Evolutionary conservation across 805 yeast genomes (phyloP).

Genomic region (Metschnikowia noctiluminum): DNA sequence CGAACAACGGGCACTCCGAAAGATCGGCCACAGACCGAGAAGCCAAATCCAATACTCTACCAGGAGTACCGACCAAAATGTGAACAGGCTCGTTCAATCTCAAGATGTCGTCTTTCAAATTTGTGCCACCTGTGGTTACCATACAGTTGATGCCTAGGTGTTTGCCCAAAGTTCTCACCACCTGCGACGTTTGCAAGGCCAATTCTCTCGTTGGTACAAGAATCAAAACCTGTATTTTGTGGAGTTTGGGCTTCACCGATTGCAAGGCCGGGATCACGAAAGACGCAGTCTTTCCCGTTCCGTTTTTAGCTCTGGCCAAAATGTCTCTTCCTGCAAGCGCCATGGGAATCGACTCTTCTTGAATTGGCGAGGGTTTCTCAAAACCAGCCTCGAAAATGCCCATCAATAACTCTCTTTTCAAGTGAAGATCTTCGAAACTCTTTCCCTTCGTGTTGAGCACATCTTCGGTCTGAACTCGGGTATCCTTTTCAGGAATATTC

Average conservation of each 20-base stretch:
- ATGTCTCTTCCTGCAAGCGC: slow-evolving; percentile 95
- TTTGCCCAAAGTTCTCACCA: slow-evolving; percentile 91
- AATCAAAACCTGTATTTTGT: slow-evolving; percentile 86
- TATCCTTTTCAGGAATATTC: slow-evolving; percentile 77
- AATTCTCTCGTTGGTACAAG: slow-evolving; percentile 97
- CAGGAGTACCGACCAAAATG: slow-evolving; percentile 95
- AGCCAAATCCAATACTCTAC: slow-evolving; percentile 93
- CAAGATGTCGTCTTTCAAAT: slow-evolving; percentile 87
- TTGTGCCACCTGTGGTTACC: slow-evolving; percentile 99
- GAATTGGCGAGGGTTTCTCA: slow-evolving; percentile 97
- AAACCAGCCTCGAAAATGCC: slow-evolving; percentile 99
- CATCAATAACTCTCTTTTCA: slow-evolving; percentile 92
- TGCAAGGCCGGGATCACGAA: slow-evolving; percentile 92
- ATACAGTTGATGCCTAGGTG: slow-evolving; percentile 89
- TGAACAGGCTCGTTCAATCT: slow-evolving; percentile 93
- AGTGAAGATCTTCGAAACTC: slow-evolving; percentile 85
- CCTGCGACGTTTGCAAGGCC: slow-evolving; percentile 96
- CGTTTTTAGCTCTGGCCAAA: slow-evolving; percentile 96
- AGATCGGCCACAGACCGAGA: slow-evolving; percentile 84
- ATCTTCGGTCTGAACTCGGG: slow-evolving; percentile 97
- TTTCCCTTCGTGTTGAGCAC: slow-evolving; percentile 88
- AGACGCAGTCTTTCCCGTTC: slow-evolving; percentile 98
- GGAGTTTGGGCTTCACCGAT: slow-evolving; percentile 76
- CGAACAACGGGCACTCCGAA: slow-evolving; percentile 78
- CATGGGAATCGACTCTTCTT: slow-evolving; percentile 94